Evolutionary conservation across 495 filamentous ascomycete species (phyloP).

Genomic region (Tetracladium marchalianum): DNA sequence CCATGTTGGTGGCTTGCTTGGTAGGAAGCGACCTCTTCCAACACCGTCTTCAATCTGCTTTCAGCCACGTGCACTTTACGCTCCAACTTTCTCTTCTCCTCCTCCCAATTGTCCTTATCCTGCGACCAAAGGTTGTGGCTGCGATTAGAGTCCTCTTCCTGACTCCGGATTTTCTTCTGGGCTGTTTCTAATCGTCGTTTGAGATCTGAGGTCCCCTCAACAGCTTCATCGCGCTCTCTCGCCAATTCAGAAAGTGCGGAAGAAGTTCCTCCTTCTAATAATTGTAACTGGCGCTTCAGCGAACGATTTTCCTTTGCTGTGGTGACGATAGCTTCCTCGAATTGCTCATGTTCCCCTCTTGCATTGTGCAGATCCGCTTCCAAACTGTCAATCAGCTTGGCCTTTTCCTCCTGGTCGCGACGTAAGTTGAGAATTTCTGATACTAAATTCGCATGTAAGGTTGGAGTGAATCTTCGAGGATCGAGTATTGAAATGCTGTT

Average conservation of each 20-base stretch:
- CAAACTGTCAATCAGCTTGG: slow-evolving; percentile 70
- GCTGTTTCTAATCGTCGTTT: slow-evolving; percentile 68
- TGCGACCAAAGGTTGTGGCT: slow-evolving; percentile 66
- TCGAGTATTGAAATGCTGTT: slow-evolving; percentile 63
- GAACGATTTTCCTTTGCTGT: slow-evolving; percentile 67
- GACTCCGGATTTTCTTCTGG: slow-evolving; percentile 65
- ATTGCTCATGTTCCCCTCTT: slow-evolving; percentile 60
- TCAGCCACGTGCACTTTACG: slow-evolving; percentile 80
- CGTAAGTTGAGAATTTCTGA: slow-evolving; percentile 85
- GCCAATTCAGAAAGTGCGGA: slow-evolving; percentile 74
- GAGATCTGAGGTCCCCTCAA: slow-evolving; percentile 62
- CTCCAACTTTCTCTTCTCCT: slow-evolving; percentile 71
- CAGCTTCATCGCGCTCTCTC: slow-evolving; percentile 76
- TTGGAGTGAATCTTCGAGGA: slow-evolving; percentile 87
- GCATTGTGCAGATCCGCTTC: slow-evolving; percentile 65
- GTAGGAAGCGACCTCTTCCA: slow-evolving; percentile 73
- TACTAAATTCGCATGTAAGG: slow-evolving; percentile 86
- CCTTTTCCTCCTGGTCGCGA: slow-evolving; percentile 80
- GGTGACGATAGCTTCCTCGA: slow-evolving; percentile 48
- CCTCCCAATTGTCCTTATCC: slow-evolving; percentile 75
- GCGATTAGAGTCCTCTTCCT: slow-evolving; percentile 75
- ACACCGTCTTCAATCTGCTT: slow-evolving; percentile 67
- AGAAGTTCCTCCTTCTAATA: slow-evolving; percentile 78
- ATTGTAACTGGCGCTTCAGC: slow-evolving; percentile 71
- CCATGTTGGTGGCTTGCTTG: slow-evolving; percentile 47